Evolutionary conservation across 208 protist species (phyloP), one percentile per base, ranked within the genome.

Genomic region (Kentomonas sorsogonicus): DNA sequence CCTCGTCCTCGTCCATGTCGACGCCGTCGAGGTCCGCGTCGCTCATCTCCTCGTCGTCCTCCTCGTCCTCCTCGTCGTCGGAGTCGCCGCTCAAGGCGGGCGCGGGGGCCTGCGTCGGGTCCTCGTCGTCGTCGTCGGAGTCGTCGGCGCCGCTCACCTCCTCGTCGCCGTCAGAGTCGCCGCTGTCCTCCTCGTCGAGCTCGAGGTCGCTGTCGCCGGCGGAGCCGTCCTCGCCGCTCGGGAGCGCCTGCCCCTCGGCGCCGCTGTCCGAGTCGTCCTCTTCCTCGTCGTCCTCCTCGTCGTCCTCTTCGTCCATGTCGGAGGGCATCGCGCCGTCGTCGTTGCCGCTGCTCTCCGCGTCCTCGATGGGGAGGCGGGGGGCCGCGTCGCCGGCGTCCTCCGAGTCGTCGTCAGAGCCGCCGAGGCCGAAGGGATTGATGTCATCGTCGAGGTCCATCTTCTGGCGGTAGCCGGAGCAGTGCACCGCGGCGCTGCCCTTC

Each of bases 401-500:
- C 26, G 40, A 40, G 22, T 60, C 53, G 11, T 59, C 56, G 29
- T 60, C 60, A 29, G 54, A 31, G 30, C 34, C 33, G 20, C 43
- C 53, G 22, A 62, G 64, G 15, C 58, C 50, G 3, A 47, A 63
- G 6, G 67, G 62, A 5, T 67, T 63, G 51, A 65, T 62, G 44
- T 72, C 66, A 43, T 84, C 73, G 38, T 85, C 75, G 9, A 53
- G 38, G 34, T 92, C 83, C 9, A 90, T 60, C 33, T 83, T 74
- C 56, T 89, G 81, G 41, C 71, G 54, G 71, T 92, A 94, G 20
- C 88, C 88, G 23, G 77, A 72, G 69, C 82, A 90, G 77, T 94
- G 82, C 39, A 91, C 69, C 15, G 73, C 43, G 15, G 64, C 50
- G 13, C 71, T 75, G 33, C 88, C 88, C 70, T 94, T 94, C 33